phyloP scores from a whole-genome alignment of 140 eudicot genomes.

The Senecio squalidus region DNA sequence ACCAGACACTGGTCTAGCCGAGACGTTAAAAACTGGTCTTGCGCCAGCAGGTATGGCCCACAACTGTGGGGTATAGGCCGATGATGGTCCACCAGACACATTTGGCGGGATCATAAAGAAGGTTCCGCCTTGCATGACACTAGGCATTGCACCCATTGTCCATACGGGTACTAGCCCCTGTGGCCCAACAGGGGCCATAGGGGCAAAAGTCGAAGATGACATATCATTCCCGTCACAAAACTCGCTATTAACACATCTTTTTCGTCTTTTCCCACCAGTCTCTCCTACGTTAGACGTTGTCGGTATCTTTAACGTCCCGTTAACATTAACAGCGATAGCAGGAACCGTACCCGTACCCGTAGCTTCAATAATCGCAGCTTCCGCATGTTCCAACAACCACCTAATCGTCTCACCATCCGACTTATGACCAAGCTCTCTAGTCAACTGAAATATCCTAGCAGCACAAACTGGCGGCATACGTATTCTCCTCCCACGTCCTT shows the following conservation, averaged over 20 bases:
- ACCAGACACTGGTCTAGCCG: slow-evolving; percentile 47
- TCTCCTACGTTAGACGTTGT: slow-evolving; percentile 12
- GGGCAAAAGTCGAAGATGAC: slow-evolving; percentile 53
- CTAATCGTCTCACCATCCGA: slow-evolving; percentile 15
- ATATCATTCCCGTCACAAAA: slow-evolving; percentile 50
- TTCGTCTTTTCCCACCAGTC: slow-evolving; percentile 34
- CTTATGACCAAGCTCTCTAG: slow-evolving; percentile 13
- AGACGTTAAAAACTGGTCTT: slow-evolving; percentile 45
- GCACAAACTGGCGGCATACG: slow-evolving; percentile 20
- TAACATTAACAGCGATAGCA: slow-evolving; percentile 11
- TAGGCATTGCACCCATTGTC: slow-evolving; percentile 34
- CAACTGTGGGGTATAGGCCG: slow-evolving; percentile 35
- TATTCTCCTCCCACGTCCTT: slow-evolving; percentile 18
- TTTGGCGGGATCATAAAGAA: slow-evolving; percentile 44
- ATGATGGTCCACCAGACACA: not conserved
- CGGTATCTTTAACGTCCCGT: slow-evolving; percentile 18
- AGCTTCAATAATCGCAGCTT: slow-evolving; percentile 7
- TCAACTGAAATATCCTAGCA: slow-evolving; percentile 15
- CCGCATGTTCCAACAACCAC: slow-evolving; percentile 19
- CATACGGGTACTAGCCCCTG: slow-evolving; percentile 68
- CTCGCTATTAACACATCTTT: slow-evolving; percentile 58
- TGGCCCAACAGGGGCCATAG: slow-evolving; percentile 55
- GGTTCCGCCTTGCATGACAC: slow-evolving; percentile 26
- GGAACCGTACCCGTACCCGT: slow-evolving; percentile 20
- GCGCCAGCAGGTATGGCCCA: slow-evolving; percentile 85